These are phyloP conservation scores for Zygoascus meyerae DNA, from an alignment of 1,139 yeast genomes.

Conservation along the genomic window DNA sequence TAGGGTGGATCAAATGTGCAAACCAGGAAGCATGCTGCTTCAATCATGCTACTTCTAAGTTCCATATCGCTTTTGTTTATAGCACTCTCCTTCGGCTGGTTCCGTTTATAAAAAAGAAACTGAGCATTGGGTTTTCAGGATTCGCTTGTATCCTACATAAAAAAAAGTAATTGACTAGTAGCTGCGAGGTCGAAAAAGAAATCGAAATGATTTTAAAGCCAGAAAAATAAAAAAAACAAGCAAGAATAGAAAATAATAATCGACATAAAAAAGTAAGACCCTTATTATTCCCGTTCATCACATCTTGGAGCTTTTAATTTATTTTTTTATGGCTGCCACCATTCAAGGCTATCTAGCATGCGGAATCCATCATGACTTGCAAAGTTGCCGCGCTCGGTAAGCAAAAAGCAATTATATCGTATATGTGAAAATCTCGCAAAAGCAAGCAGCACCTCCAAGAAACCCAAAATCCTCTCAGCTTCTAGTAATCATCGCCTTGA, in stretches of 20 bases:
- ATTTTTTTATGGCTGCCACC: no score
- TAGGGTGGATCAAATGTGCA: no score
- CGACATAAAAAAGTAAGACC: background rate
- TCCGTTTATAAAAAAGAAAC: background rate
- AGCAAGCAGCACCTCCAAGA: no score
- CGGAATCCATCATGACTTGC: no score
- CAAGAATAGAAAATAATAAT: background rate
- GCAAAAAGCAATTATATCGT: no score
- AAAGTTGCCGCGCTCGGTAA: no score
- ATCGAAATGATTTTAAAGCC: background rate
- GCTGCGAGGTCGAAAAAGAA: background rate
- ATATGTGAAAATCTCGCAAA: no score
- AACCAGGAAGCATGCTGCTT: background rate
- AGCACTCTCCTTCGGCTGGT: conserved; percentile 4
- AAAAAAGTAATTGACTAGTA: background rate
- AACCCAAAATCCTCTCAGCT: no score
- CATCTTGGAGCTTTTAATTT: no score
- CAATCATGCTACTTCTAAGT: background rate
- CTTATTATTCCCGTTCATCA: conserved; percentile 1
- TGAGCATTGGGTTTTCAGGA: background rate
- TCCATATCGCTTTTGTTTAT: conserved; percentile 1
- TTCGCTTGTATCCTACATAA: conserved; percentile 3
- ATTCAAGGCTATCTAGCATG: no score
- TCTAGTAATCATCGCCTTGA: no score
- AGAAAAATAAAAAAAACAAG: no score